A percentile compares a stretch with the other conserved stretches of the same genome.
These are phyloP conservation scores for Xylariaceae sp. DNA, from an alignment of 2,329 filamentous ascomycete genomes.

Conservation along the genomic window DNA sequence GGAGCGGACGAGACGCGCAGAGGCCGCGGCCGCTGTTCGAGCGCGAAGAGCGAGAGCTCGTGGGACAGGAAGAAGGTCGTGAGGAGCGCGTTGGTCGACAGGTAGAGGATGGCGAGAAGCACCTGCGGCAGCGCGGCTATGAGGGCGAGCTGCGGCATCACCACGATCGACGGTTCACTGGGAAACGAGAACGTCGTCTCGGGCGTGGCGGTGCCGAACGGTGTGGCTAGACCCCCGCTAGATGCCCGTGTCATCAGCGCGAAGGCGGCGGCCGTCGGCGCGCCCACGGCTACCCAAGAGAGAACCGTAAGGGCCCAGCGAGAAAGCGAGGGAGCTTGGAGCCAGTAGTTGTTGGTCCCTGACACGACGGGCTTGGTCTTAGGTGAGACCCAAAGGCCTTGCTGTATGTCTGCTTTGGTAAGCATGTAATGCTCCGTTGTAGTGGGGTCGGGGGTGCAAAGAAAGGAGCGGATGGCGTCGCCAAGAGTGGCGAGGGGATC, in stretches of 20 bases:
- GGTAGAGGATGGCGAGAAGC: conserved; percentile 42
- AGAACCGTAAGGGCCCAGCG: conserved; percentile 39
- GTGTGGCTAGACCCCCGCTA: conserved; percentile 26
- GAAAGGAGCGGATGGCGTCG: conserved; percentile 30
- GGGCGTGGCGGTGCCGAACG: conserved; percentile 36
- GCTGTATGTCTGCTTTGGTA: conserved; percentile 40
- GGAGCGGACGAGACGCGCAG: conserved; percentile 43
- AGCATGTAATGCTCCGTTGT: conserved; percentile 40
- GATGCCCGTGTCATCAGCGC: conserved; percentile 27
- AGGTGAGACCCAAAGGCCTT: conserved; percentile 38
- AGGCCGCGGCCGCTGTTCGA: conserved; percentile 26
- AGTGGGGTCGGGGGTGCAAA: conserved; percentile 25
- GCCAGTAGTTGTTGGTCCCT: conserved; percentile 41
- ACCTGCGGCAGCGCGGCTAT: conserved; percentile 45
- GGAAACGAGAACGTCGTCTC: conserved; percentile 31
- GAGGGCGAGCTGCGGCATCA: conserved; percentile 29
- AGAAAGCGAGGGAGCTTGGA: conserved; percentile 36
- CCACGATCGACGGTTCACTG: conserved; percentile 13
- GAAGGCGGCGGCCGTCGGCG: conserved; percentile 36
- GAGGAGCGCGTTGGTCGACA: conserved; percentile 42
- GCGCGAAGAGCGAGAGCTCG: conserved; percentile 42
- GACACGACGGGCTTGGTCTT: conserved; percentile 40
- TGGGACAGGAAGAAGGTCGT: conserved; percentile 45
- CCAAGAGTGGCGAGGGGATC: conserved; percentile 30
- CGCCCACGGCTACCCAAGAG: conserved; percentile 35